phyloP scores from a whole-genome alignment of 2,329 filamentous ascomycete species.

The Daldinia sp. region DNA sequence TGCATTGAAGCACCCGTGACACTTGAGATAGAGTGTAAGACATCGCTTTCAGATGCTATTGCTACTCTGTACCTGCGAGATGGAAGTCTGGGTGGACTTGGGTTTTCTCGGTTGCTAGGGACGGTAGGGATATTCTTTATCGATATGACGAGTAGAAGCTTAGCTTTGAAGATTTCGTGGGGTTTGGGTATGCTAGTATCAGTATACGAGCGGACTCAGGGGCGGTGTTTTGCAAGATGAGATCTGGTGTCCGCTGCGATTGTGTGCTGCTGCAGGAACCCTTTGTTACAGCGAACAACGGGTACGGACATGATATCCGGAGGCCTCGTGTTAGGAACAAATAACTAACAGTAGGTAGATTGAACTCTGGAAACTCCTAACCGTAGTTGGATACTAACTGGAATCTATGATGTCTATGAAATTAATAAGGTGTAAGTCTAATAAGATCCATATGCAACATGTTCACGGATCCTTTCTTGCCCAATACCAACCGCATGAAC shows the following conservation, averaged over 20 bases:
- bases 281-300: background rate
- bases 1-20: slow-evolving; percentile 18
- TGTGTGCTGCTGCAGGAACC: background rate
- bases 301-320: background rate
- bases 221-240: background rate
- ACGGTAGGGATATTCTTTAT: background rate
- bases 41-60: slow-evolving; percentile 5
- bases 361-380: background rate
- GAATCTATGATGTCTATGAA: background rate
- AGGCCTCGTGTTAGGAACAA: background rate
- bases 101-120: background rate
- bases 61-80: background rate
- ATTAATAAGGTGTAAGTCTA: too few species aligned
- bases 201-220: background rate
- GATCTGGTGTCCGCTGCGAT: background rate
- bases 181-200: background rate
- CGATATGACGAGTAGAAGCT: background rate
- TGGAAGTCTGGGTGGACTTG: background rate
- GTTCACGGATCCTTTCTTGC: too few species aligned
- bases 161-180: background rate
- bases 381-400: background rate
- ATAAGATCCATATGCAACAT: too few species aligned
- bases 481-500: too few species aligned
- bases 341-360: too few species aligned
- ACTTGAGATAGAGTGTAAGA: background rate